Conservation (phyloP, 2,329 filamentous ascomycete genomes). For the Acephala macrosclerotiorum region DNA sequence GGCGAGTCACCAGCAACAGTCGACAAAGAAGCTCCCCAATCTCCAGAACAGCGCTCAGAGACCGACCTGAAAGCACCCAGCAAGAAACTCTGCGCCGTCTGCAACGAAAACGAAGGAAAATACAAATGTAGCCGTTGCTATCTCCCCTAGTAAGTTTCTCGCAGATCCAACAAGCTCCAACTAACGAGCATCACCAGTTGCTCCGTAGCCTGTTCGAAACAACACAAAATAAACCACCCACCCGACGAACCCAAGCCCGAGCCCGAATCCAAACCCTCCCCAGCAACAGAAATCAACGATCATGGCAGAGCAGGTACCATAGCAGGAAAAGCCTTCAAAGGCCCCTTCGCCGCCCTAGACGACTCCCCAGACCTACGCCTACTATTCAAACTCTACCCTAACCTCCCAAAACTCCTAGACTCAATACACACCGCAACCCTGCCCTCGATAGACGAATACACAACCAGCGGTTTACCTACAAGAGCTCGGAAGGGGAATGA, state of each 20-base stretch:
- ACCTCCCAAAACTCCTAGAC: conserved; percentile 54
- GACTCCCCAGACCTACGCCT: conserved; percentile 56
- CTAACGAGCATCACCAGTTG: conserved; percentile 55
- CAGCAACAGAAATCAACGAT: conserved; percentile 17
- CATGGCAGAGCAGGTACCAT: conserved; percentile 34
- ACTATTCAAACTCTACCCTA: conserved; percentile 62
- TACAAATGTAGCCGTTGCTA: conserved; percentile 70
- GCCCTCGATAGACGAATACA: conserved; percentile 46
- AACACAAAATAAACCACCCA: conserved; percentile 52
- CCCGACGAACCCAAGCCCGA: conserved; percentile 22
- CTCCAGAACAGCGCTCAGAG: conserved; percentile 3
- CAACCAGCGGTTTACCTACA: conserved; percentile 12
- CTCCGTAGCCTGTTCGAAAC: conserved; percentile 63
- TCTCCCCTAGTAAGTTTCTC: conserved; percentile 60
- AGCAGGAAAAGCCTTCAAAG: conserved; percentile 35
- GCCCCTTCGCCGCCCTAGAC: conserved; percentile 61
- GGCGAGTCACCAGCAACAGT: neutral
- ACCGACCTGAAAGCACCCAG: neutral
- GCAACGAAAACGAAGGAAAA: conserved; percentile 58
- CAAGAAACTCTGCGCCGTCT: conserved; percentile 60
- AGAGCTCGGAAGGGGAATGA: conserved; percentile 19
- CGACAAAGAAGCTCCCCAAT: conserved; percentile 5
- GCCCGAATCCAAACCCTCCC: conserved; percentile 23
- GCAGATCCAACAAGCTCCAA: conserved; percentile 1
- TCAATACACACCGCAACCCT: conserved; percentile 59